Conservation (phyloP, 306 rosid species). For the Malus orientalis region DNA sequence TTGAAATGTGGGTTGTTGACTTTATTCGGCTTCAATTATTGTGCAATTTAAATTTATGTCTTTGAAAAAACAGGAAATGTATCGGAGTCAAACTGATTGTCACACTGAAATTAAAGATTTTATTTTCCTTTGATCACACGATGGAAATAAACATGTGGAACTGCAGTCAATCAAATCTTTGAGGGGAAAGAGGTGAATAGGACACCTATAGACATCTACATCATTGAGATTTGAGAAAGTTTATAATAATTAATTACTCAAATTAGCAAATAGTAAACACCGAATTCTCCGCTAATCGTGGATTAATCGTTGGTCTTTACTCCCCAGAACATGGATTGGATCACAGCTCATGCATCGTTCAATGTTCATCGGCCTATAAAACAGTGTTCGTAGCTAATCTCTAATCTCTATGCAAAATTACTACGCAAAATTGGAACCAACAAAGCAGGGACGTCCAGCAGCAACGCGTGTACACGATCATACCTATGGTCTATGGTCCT, state of each 20-base stretch:
- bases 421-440: not conserved
- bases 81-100: not conserved
- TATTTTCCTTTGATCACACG: not conserved
- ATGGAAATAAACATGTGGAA: not conserved
- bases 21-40: not conserved
- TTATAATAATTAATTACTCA: not conserved
- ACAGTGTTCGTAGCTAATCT: not conserved
- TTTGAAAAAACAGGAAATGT: not conserved
- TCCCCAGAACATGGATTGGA: constrained; percentile 33
- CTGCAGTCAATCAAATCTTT: not conserved
- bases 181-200: not conserved
- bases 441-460: too few species aligned
- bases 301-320: constrained; percentile 26
- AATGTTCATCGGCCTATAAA: constrained; percentile 6
- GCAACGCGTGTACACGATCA: too few species aligned
- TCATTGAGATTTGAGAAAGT: constrained; percentile 10
- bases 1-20: constrained; percentile 14
- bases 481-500: too few species aligned
- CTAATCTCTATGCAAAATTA: not conserved
- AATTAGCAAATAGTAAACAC: not conserved
- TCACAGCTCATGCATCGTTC: constrained; percentile 41
- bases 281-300: constrained; percentile 51
- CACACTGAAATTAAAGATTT: not conserved
- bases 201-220: not conserved
- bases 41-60: not conserved